phyloP scores from a whole-genome alignment of 2,329 filamentous ascomycete species.

The Xenosphaeropsis pyriputrescens region DNA sequence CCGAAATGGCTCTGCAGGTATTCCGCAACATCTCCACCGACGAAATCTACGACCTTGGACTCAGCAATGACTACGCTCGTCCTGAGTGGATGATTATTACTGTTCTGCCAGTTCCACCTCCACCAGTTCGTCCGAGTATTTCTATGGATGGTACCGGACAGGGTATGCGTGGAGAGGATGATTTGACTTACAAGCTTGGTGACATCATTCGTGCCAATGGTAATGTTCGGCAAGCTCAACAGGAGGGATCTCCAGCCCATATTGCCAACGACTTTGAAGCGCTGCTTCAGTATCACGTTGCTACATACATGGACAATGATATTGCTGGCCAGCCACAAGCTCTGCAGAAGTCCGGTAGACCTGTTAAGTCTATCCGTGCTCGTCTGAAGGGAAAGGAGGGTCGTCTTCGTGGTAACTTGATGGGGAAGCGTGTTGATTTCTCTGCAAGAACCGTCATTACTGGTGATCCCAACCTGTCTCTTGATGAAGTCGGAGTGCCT shows the following conservation, averaged over 20 bases:
- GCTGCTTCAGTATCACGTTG: slow-evolving; percentile 91
- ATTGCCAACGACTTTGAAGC: slow-evolving; percentile 84
- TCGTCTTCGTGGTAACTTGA: slow-evolving; percentile 92
- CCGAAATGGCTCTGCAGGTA: slow-evolving; percentile 72
- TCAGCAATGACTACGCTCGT: slow-evolving; percentile 88
- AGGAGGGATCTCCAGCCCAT: slow-evolving; percentile 83
- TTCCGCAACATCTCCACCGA: slow-evolving; percentile 73
- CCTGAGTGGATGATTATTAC: slow-evolving; percentile 98
- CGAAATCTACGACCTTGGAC: slow-evolving; percentile 73
- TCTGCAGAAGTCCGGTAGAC: slow-evolving; percentile 90
- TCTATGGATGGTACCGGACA: slow-evolving; percentile 90
- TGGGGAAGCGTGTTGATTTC: slow-evolving; percentile 99
- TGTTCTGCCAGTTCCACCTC: slow-evolving; percentile 86
- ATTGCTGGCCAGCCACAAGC: slow-evolving; percentile 92
- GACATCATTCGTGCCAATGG: slow-evolving; percentile 97
- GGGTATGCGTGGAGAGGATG: slow-evolving; percentile 90
- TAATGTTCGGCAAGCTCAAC: slow-evolving; percentile 81
- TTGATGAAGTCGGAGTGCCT: slow-evolving; percentile 95
- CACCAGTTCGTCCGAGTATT: slow-evolving; percentile 90
- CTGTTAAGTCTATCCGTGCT: slow-evolving; percentile 90
- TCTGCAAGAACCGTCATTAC: slow-evolving; percentile 99
- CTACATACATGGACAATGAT: slow-evolving; percentile 99
- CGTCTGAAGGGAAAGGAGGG: slow-evolving; percentile 99
- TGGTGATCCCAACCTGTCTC: slow-evolving; percentile 87
- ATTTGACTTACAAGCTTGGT: slow-evolving; percentile 97